Evolutionary conservation across 2,329 filamentous ascomycete species (phyloP).

Genomic region (Fusarium staphyleae): DNA sequence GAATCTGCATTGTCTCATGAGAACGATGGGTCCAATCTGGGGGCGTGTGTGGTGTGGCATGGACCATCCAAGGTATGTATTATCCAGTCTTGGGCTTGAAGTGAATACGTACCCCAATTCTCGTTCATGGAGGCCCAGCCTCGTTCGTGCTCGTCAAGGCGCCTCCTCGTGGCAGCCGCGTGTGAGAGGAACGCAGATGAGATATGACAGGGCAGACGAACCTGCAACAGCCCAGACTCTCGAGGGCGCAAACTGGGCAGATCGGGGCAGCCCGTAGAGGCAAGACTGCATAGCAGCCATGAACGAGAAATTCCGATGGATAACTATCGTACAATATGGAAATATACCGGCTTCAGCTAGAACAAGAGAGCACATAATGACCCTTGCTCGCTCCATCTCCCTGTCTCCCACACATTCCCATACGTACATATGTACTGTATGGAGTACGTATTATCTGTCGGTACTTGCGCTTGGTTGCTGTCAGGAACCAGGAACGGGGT

Average conservation of each 20-base stretch:
- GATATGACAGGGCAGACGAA: slow-evolving; percentile 18
- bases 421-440: too few relatives aligned
- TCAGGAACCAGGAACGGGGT: background rate
- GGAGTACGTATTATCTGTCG: slow-evolving; percentile 22
- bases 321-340: background rate
- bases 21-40: background rate
- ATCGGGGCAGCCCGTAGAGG: slow-evolving; percentile 20
- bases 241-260: slow-evolving; percentile 1
- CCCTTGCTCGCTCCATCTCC: slow-evolving; percentile 33
- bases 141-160: slow-evolving; percentile 1
- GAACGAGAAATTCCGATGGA: slow-evolving; percentile 20
- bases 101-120: too few relatives aligned
- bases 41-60: background rate
- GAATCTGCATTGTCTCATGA: too few relatives aligned
- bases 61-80: background rate
- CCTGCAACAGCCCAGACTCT: slow-evolving; percentile 6
- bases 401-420: slow-evolving; percentile 39
- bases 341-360: background rate
- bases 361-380: background rate
- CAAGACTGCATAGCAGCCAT: background rate
- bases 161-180: slow-evolving; percentile 21
- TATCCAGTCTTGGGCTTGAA: background rate
- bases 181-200: slow-evolving; percentile 23
- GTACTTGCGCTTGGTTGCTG: slow-evolving; percentile 33
- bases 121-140: too few relatives aligned